Evolutionary conservation across 805 yeast species (phyloP), one percentile per base, ranked within the genome.

Genomic region (Saccharomycopsis amapae): DNA sequence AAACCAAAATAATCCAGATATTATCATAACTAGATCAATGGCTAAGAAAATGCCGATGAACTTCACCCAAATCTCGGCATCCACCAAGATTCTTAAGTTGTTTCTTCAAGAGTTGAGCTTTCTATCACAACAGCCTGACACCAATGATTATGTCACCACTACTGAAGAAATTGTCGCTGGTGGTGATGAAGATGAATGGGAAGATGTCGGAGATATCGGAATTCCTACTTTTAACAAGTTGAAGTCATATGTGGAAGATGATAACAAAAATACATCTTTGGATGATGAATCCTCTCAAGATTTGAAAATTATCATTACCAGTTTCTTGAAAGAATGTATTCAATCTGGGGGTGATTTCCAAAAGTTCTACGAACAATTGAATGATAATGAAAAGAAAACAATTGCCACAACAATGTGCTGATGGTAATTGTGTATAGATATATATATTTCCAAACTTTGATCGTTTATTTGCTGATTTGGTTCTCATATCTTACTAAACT

Each of bases 11-110:
- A 68, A 69, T 13, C 72, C 74, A 0, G 83, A 78, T 45, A 55
- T 76, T n/a, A 88, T 90, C 30, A 66, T 86, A 3, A 90, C 97
- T 0, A 75, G 97, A 57, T 85, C 96, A 0, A 84, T 81, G 81
- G 78, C 94, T 3, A 79, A 75, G 54, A 62, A 63, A 13, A 70
- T 79, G 72, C 83, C 85, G 0, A 73, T 76, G 42, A 62, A 70
- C 54, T 86, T 73, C 54, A 76, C 84, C 0, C 77, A 73, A 56
- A 69, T 88, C 1, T 68, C 89, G 0, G 85, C 86, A 0, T 74
- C 81, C 13, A 69, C 71, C 35, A 88, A 86, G 58, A 86, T 90
- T 19, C 58, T 87, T 39, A 83, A 82, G 56, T 63, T 89, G 19
- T 70, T 90, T 40, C 60, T 81, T 3, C 67, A 75, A 24, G 97